Conservation (phyloP, 2,329 filamentous ascomycete species). For the Dactylellina cionopaga region DNA sequence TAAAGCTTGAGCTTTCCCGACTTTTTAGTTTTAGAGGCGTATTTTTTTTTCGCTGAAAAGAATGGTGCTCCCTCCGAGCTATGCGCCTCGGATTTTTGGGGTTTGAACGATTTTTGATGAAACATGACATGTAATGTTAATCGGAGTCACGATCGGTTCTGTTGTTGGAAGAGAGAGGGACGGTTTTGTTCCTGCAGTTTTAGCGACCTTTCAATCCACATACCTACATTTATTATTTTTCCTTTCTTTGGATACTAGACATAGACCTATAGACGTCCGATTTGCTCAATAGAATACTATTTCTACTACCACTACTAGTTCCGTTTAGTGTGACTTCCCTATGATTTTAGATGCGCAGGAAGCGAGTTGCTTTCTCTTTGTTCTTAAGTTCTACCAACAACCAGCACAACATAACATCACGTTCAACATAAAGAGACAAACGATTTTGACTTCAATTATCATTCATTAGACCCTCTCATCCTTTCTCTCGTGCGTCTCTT, state of each 20-base stretch:
- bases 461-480: background rate
- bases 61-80: too few species aligned
- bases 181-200: slow-evolving; percentile 30
- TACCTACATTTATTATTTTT: slow-evolving; percentile 5
- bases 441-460: too few species aligned
- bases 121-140: background rate
- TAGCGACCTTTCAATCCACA: slow-evolving; percentile 33
- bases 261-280: slow-evolving; percentile 24
- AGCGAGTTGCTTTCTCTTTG: background rate
- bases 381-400: background rate
- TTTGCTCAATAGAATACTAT: background rate
- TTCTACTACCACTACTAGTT: background rate
- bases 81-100: too few species aligned
- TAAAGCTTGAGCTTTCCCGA: too few species aligned
- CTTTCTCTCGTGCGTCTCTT: background rate
- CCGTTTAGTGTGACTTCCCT: background rate
- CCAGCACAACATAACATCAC: background rate
- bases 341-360: background rate
- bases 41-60: too few species aligned
- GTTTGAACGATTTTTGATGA: too few species aligned
- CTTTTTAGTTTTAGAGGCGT: too few species aligned
- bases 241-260: slow-evolving; percentile 9
- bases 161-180: background rate
- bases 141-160: background rate
- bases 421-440: too few species aligned